These are phyloP conservation scores for Rostrohypoxylon terebratum DNA, from an alignment of 495 filamentous ascomycete species.

Conservation along the genomic window DNA sequence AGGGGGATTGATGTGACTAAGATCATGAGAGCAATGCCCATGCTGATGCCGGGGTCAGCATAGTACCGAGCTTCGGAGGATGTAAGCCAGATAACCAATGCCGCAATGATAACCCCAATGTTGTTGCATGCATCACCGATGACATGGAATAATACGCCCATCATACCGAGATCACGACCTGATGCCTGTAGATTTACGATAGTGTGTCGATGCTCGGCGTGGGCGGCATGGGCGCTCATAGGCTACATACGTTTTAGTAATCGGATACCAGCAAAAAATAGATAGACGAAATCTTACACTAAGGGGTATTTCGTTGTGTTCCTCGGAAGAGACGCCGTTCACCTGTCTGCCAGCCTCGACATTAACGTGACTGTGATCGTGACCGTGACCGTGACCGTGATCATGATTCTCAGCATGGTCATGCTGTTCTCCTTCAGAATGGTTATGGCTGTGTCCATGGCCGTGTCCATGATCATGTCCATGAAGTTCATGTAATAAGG, in stretches of 20 bases:
- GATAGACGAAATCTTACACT: conserved; percentile 54
- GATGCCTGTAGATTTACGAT: conserved; percentile 44
- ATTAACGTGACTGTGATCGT: conserved; percentile 72
- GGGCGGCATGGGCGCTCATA: conserved; percentile 72
- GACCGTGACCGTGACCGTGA: conserved; percentile 41
- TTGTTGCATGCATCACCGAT: conserved; percentile 94
- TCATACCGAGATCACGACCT: conserved; percentile 84
- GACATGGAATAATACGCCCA: conserved; percentile 90
- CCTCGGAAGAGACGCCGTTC: conserved; percentile 53
- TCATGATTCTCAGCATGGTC: conserved; percentile 51
- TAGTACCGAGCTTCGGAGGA: conserved; percentile 67
- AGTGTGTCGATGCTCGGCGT: conserved; percentile 69
- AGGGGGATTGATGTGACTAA: conserved; percentile 86
- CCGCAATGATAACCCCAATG: conserved; percentile 88
- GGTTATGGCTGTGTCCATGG: conserved; percentile 37
- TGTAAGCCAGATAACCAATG: conserved; percentile 85
- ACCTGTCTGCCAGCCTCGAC: conserved; percentile 67
- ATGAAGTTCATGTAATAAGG: conserved; percentile 78
- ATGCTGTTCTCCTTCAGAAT: conserved; percentile 48
- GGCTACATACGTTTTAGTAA: conserved; percentile 63
- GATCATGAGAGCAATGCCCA: conserved; percentile 90
- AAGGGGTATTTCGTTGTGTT: conserved; percentile 57
- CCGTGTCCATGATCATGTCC: conserved; percentile 46
- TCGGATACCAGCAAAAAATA: conserved; percentile 62
- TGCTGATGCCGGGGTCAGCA: conserved; percentile 84